phyloP scores from a whole-genome alignment of 306 rosid species.

The Cyamopsis tetragonoloba region DNA sequence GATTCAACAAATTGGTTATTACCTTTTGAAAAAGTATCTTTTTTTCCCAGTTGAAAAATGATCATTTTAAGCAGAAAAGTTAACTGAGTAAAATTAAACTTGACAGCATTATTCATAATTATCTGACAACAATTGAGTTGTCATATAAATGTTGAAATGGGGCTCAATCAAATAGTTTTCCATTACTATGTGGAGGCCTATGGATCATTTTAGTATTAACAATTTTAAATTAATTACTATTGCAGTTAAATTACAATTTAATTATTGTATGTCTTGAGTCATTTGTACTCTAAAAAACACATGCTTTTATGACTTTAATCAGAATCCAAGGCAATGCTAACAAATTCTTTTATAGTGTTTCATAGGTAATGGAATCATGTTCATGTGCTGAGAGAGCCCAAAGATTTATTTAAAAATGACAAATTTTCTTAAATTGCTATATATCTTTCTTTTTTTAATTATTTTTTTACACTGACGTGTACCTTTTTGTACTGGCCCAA shows the following conservation, averaged over 20 bases:
- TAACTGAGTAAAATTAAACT: not conserved
- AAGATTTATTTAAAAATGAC: conserved; percentile 20
- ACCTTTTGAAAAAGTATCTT: conserved; percentile 40
- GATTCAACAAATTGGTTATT: conserved; percentile 36
- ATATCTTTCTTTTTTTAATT: not conserved
- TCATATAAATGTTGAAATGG: conserved; percentile 1
- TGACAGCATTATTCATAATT: conserved; percentile 19
- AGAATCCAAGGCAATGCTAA: conserved; percentile 45
- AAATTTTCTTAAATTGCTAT: not conserved
- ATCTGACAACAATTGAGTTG: conserved; percentile 19
- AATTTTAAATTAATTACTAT: no score
- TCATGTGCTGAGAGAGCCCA: conserved; percentile 24
- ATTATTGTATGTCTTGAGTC: no score
- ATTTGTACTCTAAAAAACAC: conserved; percentile 29
- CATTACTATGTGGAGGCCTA: not conserved
- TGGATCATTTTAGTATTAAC: not conserved
- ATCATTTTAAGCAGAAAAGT: conserved; percentile 19
- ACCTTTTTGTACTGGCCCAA: no score
- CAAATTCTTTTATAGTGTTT: no score
- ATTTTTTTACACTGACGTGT: no score
- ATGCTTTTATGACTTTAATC: conserved; percentile 32
- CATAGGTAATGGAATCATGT: conserved; percentile 32
- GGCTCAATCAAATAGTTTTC: not conserved
- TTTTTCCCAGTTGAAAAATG: conserved; percentile 23
- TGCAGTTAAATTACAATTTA: not conserved